Evolutionary conservation across 805 yeast genomes (phyloP).

Genomic region (Allodekkera sacchari): DNA sequence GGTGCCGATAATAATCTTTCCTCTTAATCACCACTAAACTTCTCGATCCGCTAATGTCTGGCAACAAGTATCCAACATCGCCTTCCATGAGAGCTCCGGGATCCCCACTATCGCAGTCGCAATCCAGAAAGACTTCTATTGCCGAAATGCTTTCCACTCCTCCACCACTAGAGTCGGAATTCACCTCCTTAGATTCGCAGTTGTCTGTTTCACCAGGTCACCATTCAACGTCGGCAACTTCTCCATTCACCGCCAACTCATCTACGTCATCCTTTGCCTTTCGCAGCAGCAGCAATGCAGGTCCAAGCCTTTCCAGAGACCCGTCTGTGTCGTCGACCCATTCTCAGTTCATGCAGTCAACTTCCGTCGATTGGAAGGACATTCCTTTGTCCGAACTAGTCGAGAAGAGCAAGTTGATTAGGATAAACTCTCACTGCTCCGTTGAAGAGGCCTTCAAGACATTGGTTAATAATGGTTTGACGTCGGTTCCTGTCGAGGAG

Average conservation of each 20-base stretch:
- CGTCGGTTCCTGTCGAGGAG: conserved; percentile 75
- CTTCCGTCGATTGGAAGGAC: conserved; percentile 58
- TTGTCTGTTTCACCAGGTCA: conserved; percentile 11
- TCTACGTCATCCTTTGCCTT: conserved; percentile 2
- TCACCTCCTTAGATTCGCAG: conserved; percentile 8
- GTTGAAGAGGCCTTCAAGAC: conserved; percentile 87
- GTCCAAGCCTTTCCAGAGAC: conserved; percentile 26
- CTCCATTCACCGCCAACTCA: conserved; percentile 3
- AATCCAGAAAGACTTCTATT: conserved; percentile 54
- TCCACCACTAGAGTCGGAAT: conserved; percentile 44
- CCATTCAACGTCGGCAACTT: conserved; percentile 5
- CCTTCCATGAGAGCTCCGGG: conserved; percentile 30
- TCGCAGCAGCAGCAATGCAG: not conserved
- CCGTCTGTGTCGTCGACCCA: conserved; percentile 28
- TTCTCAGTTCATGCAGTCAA: conserved; percentile 19
- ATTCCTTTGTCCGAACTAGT: conserved; percentile 65
- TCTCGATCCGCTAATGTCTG: too few relatives aligned
- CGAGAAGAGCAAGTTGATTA: conserved; percentile 68
- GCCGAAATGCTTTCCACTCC: conserved; percentile 73
- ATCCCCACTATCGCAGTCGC: conserved; percentile 23
- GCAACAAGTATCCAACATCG: conserved; percentile 27
- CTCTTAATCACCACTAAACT: too few relatives aligned
- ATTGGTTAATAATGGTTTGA: conserved; percentile 61
- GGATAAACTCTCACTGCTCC: conserved; percentile 56
- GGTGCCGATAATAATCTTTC: too few relatives aligned